Base-by-base conservation (phyloP, 2,329 filamentous ascomycete genomes). In the Colletotrichum zoysiae region DNA sequence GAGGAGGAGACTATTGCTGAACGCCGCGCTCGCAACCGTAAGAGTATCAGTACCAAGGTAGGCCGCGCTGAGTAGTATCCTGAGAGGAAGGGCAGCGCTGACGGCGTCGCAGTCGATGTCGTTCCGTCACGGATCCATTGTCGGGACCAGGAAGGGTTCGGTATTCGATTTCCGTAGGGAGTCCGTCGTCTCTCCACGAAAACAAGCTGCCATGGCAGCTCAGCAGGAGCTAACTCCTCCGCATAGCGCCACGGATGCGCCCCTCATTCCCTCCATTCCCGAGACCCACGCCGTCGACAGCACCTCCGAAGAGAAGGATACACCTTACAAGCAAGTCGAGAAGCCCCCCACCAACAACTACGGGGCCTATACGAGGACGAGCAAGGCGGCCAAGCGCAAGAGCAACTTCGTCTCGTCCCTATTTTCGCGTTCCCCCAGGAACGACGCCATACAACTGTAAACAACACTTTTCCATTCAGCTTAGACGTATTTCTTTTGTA, bases 1-100 rank as follows among this genome's bases (percentile, higher is more conserved):
- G 75, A 76, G 68, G 69, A 76, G 75, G 60, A 76, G 70, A 30
- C 55, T 71, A 66, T 73, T 26, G 70, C 70, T 26, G 67, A 73
- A 51, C 66, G 70, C 26, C 60, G 44, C 76, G 66, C 62, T 11
- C 61, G 75, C 60, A 82, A 77, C 35, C 61, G 75, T 58, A 82
- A 77, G 70, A 82, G 78, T 73, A 68, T 82, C 63, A 82, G 82
- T 65, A 80, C 80, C 67, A 79, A 82, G 78, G 78, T 84, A 62
- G 40, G 60, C 30, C 23, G 26, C 5, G 6, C 59, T 14, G 23
- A 42, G 35, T 7, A 30, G 2, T 11, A 8, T 16, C 23, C 2
- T 9, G 14, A 26, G 20, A 18, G 16, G 40, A 58, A 55, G 12
- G 56, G 11, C 12, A 2, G 6, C 30, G 33, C 56, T 71, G 23